Base-by-base conservation (phyloP, 805 yeast species). In the Starmerella floricola region DNA sequence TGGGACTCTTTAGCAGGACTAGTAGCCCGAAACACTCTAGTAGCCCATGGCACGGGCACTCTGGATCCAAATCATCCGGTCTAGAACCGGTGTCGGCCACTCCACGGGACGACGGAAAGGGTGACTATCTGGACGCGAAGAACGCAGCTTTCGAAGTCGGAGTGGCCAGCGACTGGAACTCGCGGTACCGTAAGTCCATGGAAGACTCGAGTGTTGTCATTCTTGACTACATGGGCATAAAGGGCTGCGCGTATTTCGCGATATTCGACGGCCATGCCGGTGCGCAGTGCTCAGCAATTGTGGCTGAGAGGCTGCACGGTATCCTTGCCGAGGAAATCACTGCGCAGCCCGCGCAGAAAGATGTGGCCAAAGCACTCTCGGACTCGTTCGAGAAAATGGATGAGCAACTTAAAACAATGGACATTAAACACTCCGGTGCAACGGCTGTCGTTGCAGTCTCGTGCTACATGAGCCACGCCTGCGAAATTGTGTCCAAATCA, bases 191-290 rank as follows among this genome's bases (percentile, higher is more conserved):
- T 44, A 75, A 80, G 39, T 75, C 86, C 23, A 88, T 88, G 98
- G 98, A 88, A 59, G 98, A 88, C 60, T 91, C 88, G 6, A 97
- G 88, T 60, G 82, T 93, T 0, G 84, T 81, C 54, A 85, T 86
- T 31, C 86, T 91, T 51, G 86, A 87, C 64, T 87, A 82, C 65
- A 91, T 87, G n/a, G 94, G 84, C 52, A 40, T 41, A 10, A 51
- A 53, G 1, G 95, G 86, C 59, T 81, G 94, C 80, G 97, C 95
- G 2, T 88, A 83, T 58, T 86, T 88, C 70, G 97, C 93, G 15
- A 72, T 88, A 1, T 88, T 86, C 62, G 98, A 88, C 62, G 98
- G 98, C 10, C 98, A 88, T 63, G 97, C 97, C 2, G 98, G 98
- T 18, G 76, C 76, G 42, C 84, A 77, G 51, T 79, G 94, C 8